phyloP scores from a whole-genome alignment of 208 protist species.

The Trypanosoma boissoni region DNA sequence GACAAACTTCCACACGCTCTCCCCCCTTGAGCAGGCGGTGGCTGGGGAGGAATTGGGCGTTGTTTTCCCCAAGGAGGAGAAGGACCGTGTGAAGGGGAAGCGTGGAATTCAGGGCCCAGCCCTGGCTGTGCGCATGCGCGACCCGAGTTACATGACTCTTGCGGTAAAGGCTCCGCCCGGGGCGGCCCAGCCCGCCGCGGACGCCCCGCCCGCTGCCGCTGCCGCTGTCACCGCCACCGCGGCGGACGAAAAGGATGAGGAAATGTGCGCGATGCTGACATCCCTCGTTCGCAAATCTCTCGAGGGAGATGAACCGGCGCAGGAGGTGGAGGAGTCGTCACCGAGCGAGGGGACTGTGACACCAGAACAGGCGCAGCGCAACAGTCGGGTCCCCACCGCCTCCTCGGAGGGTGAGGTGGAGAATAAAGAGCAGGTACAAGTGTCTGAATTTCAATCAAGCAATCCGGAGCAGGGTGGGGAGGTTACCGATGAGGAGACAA shows the following conservation, averaged over 20 bases:
- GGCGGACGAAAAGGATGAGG: conserved; percentile 15
- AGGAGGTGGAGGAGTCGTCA: too few relatives aligned
- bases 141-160: conserved; percentile 44
- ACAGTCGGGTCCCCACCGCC: neutral
- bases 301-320: too few relatives aligned
- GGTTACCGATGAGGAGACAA: neutral
- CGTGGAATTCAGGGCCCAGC: conserved; percentile 30
- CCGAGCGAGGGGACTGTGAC: too few relatives aligned
- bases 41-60: conserved; percentile 53
- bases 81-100: neutral
- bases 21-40: conserved; percentile 48
- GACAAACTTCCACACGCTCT: conserved; percentile 42
- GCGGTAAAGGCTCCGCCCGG: neutral
- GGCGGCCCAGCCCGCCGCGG: neutral
- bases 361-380: too few relatives aligned
- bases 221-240: neutral
- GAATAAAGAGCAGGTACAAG: neutral
- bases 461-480: conserved; percentile 12
- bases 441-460: too few relatives aligned
- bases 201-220: neutral
- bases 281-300: neutral
- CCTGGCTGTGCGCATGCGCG: conserved; percentile 43
- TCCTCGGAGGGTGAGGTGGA: neutral
- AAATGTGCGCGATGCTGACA: conserved; percentile 6
- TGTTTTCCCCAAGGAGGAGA: conserved; percentile 12